These are phyloP conservation scores for Dactylellina sp. DNA, from an alignment of 2,329 filamentous ascomycete genomes.

Conservation along the genomic window DNA sequence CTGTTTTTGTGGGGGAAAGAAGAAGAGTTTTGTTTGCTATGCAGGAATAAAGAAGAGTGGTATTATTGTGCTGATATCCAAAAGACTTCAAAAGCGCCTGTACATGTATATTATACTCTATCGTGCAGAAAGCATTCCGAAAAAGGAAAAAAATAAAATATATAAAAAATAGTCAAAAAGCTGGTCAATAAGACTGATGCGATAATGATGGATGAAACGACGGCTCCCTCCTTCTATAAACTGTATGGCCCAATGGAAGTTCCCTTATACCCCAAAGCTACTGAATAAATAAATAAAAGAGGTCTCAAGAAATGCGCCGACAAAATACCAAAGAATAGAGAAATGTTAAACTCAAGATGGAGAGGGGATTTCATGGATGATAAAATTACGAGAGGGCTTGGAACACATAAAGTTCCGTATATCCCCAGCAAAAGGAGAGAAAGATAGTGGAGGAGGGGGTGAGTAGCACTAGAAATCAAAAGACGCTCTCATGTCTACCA, in stretches of 20 bases:
- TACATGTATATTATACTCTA: conserved; percentile 54
- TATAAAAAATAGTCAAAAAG: conserved; percentile 3
- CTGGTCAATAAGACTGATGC: no score
- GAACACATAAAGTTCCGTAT: background rate
- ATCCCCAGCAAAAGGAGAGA: background rate
- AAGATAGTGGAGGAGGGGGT: background rate
- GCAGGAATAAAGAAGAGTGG: conserved; percentile 28
- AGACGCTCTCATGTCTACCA: conserved; percentile 15
- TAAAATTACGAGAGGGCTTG: background rate
- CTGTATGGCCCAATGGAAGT: conserved; percentile 34
- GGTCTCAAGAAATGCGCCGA: conserved; percentile 4
- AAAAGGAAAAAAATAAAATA: background rate
- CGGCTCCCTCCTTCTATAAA: conserved; percentile 51
- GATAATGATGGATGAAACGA: conserved; percentile 24
- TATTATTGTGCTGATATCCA: conserved; percentile 39
- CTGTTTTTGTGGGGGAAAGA: background rate
- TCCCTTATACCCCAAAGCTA: conserved; percentile 22
- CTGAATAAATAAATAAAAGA: conserved; percentile 25
- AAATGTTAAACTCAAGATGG: background rate
- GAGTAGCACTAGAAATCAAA: background rate
- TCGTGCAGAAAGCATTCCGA: conserved; percentile 10
- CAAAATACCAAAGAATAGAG: conserved; percentile 6
- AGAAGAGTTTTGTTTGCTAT: background rate
- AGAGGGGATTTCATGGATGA: conserved; percentile 7
- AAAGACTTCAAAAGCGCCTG: conserved; percentile 42